These are phyloP conservation scores for Chamaecyparis obtusa DNA, from an alignment of 75 land plant genomes.

Conservation along the genomic window DNA sequence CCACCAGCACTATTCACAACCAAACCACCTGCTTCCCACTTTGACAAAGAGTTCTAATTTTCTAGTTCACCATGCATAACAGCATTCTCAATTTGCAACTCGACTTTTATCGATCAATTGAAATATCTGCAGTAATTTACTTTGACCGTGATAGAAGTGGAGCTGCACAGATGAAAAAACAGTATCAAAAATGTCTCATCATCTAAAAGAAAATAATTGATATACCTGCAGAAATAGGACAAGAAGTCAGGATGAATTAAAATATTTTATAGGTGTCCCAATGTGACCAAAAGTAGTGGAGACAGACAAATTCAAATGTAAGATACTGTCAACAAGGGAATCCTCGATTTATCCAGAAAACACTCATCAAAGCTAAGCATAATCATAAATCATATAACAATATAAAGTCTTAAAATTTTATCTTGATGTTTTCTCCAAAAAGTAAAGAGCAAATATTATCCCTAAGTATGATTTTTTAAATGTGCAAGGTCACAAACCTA, in stretches of 20 bases:
- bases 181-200: background rate
- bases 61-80: background rate
- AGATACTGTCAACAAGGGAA: background rate
- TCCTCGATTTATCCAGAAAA: no score
- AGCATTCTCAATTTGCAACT: background rate
- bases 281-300: background rate
- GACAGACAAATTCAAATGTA: background rate
- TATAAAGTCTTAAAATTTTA: background rate
- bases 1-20: conserved; percentile 7
- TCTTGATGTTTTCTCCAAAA: background rate
- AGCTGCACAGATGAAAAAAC: background rate
- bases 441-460: background rate
- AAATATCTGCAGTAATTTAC: conserved; percentile 5
- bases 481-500: background rate
- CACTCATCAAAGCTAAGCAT: background rate
- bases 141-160: background rate
- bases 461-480: background rate
- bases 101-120: background rate
- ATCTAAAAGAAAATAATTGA: background rate
- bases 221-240: background rate
- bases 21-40: background rate
- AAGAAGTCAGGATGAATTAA: background rate
- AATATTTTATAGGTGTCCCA: background rate
- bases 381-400: background rate
- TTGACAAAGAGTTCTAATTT: background rate